Evolutionary conservation across 2,329 filamentous ascomycete species (phyloP).

Genomic region (Seiridium unicorne): DNA sequence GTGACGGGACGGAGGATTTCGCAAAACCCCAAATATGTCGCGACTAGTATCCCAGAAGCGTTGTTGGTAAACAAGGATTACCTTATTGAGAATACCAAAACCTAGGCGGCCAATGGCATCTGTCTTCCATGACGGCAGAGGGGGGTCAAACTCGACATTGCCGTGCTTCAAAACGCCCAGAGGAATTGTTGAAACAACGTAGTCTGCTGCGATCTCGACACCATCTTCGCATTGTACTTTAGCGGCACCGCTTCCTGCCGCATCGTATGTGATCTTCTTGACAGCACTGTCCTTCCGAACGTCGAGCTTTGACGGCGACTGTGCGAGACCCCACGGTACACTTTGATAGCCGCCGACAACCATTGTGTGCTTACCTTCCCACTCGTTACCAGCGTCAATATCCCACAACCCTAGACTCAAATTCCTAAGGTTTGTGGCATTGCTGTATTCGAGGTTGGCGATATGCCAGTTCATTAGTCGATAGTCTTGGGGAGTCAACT

Average conservation of each 20-base stretch:
- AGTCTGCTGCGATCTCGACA: constrained; percentile 75
- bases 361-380: constrained; percentile 92
- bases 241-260: constrained; percentile 47
- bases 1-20: constrained; percentile 65
- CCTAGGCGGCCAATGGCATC: constrained; percentile 81
- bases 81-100: constrained; percentile 93
- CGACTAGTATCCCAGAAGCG: constrained; percentile 88
- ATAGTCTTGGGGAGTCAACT: constrained; percentile 82
- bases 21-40: constrained; percentile 91
- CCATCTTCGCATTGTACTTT: constrained; percentile 77
- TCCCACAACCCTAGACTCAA: constrained; percentile 93
- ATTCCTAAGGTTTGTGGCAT: constrained; percentile 82
- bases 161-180: constrained; percentile 88
- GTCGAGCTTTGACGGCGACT: constrained; percentile 73
- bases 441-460: constrained; percentile 96
- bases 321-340: constrained; percentile 81
- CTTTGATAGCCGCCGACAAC: constrained; percentile 92
- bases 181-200: constrained; percentile 85
- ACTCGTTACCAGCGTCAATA: constrained; percentile 96
- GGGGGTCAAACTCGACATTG: constrained; percentile 80
- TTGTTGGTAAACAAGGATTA: constrained; percentile 83
- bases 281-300: constrained; percentile 74
- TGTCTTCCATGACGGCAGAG: constrained; percentile 83
- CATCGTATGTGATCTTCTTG: constrained; percentile 66
- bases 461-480: constrained; percentile 96